Conservation (phyloP, 192 early-diverging fungal species). For the Chytriomyces confervae region DNA sequence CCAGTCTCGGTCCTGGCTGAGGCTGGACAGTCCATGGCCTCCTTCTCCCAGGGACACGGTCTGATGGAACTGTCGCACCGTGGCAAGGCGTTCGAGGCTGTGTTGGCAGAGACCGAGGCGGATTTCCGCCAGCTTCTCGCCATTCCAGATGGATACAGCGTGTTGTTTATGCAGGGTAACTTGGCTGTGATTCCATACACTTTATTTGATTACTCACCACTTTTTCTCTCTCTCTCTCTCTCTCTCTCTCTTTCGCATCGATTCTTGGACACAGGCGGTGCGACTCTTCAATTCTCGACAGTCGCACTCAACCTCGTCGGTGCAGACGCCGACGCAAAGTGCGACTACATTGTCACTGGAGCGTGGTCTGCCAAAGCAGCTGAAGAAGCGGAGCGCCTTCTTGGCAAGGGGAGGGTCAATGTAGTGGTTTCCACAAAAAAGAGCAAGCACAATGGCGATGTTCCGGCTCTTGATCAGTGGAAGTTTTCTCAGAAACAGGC, state of each 20-base stretch:
- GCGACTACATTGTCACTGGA: conserved; percentile 92
- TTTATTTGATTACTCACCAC: background rate
- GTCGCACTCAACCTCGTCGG: conserved; percentile 86
- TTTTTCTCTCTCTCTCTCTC: background rate
- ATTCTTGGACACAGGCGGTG: conserved; percentile 89
- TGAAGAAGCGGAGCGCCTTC: conserved; percentile 75
- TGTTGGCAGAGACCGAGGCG: conserved; percentile 75
- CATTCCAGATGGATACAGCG: conserved; percentile 87
- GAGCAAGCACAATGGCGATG: conserved; percentile 50
- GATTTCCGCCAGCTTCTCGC: conserved; percentile 73
- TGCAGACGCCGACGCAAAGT: conserved; percentile 45
- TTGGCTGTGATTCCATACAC: conserved; percentile 29
- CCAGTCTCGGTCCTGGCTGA: conserved; percentile 80
- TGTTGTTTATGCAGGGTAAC: conserved; percentile 84
- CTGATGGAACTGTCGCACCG: conserved; percentile 97
- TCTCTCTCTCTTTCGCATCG: background rate
- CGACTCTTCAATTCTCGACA: conserved; percentile 88
- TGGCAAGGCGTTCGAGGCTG: conserved; percentile 77
- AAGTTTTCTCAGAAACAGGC: conserved; percentile 73
- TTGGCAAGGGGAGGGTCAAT: conserved; percentile 77
- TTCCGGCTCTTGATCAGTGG: conserved; percentile 71
- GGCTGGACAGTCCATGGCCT: conserved; percentile 74
- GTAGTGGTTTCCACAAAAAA: conserved; percentile 75
- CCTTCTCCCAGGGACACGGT: conserved; percentile 79
- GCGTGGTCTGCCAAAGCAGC: conserved; percentile 88